Evolutionary conservation across 192 early-diverging fungal species (phyloP).

Genomic region (Phycomyces nitens): DNA sequence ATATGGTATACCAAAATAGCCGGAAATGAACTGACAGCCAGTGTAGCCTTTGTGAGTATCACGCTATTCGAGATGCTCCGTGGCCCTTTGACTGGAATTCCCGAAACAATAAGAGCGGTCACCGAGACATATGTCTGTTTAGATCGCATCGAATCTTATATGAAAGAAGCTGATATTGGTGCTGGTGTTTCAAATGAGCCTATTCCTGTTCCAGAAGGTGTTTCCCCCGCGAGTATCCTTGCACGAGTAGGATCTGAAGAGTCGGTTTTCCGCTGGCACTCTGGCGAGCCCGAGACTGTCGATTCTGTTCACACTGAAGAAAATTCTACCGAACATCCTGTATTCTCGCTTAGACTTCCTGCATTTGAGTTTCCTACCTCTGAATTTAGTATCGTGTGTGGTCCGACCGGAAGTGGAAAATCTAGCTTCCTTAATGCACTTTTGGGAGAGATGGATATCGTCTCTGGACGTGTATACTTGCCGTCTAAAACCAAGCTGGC

Average conservation of each 20-base stretch:
- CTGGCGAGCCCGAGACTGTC: not conserved
- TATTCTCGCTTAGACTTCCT: slow-evolving; percentile 33
- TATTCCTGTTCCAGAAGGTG: slow-evolving; percentile 32
- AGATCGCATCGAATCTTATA: slow-evolving; percentile 64
- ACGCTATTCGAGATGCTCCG: slow-evolving; percentile 57
- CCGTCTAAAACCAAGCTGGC: slow-evolving; percentile 14
- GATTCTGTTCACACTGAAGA: not conserved
- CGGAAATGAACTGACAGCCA: slow-evolving; percentile 55
- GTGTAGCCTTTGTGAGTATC: slow-evolving; percentile 67
- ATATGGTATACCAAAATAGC: slow-evolving; percentile 55
- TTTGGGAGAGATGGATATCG: slow-evolving; percentile 84
- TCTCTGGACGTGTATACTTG: slow-evolving; percentile 45
- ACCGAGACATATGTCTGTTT: slow-evolving; percentile 35
- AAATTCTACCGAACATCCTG: not conserved
- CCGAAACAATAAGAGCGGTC: slow-evolving; percentile 22
- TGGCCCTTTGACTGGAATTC: slow-evolving; percentile 41
- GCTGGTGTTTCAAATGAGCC: slow-evolving; percentile 48
- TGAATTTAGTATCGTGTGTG: slow-evolving; percentile 55
- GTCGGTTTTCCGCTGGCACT: not conserved
- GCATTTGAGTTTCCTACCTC: slow-evolving; percentile 45
- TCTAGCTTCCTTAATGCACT: slow-evolving; percentile 71
- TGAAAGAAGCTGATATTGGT: slow-evolving; percentile 67
- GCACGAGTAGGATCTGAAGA: not conserved
- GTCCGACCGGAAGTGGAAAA: slow-evolving; percentile 86
- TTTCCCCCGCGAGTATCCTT: slow-evolving; percentile 29